phyloP scores from a whole-genome alignment of 345 rosid species.

The Citrus mangshanensis region DNA sequence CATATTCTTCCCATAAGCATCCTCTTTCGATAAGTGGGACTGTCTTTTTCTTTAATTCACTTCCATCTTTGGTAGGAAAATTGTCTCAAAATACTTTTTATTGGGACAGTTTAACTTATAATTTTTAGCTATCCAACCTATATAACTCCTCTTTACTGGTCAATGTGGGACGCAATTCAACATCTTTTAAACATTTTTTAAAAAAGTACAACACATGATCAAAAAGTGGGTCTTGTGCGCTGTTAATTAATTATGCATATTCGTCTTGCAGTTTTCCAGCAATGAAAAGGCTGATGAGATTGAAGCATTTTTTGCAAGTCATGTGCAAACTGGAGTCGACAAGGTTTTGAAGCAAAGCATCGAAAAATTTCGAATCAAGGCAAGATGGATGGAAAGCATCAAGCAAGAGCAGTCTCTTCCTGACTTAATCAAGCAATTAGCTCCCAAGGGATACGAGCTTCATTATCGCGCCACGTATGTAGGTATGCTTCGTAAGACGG shows the following conservation, averaged over 20 bases:
- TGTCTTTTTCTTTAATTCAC: neutral
- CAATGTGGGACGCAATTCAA: accelerated
- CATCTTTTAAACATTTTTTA: no score
- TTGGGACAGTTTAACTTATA: accelerated
- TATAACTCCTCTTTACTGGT: no score
- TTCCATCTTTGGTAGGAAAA: neutral
- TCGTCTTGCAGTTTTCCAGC: conserved; percentile 37
- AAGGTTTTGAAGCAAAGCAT: conserved; percentile 43
- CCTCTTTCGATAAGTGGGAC: neutral
- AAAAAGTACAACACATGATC: neutral
- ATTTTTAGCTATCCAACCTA: no score
- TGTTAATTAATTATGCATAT: neutral
- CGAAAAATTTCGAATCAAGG: conserved; percentile 42
- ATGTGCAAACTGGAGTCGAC: conserved; percentile 19
- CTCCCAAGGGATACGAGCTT: neutral
- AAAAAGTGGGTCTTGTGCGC: neutral
- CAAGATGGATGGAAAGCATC: conserved; percentile 39
- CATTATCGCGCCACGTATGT: no score
- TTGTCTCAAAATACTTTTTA: neutral
- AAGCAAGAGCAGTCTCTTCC: conserved; percentile 35
- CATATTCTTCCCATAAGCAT: neutral
- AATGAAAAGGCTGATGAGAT: conserved; percentile 41
- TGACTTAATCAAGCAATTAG: conserved; percentile 26
- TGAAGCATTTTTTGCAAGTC: conserved; percentile 29
- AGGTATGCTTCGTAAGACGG: no score